phyloP scores from a whole-genome alignment of 768 basidiomycete species.

The Naganishia kalamii region DNA sequence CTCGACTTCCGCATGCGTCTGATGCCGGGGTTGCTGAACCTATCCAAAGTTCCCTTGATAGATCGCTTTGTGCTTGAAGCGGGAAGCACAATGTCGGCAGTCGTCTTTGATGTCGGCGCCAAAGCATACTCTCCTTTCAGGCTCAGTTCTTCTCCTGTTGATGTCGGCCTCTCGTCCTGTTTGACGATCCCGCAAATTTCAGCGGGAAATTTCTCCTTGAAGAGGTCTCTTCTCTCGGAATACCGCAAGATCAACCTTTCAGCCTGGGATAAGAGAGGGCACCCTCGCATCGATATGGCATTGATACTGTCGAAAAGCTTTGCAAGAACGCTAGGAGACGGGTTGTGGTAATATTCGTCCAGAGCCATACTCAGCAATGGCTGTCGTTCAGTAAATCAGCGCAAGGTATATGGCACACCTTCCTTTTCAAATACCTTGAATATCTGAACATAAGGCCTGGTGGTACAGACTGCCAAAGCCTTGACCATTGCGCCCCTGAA shows the following conservation, averaged over 20 bases:
- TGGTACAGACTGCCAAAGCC: conserved; percentile 87
- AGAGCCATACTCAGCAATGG: conserved; percentile 87
- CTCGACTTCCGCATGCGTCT: conserved; percentile 21
- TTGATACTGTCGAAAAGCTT: conserved; percentile 90
- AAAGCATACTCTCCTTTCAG: neutral
- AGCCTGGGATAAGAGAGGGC: conserved; percentile 67
- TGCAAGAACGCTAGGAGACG: conserved; percentile 81
- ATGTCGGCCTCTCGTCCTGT: neutral
- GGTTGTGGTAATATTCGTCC: conserved; percentile 85
- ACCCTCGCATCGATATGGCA: conserved; percentile 73
- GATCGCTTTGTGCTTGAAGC: conserved; percentile 7
- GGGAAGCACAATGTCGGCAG: neutral
- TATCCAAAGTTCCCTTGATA: conserved; percentile 12
- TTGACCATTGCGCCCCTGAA: conserved; percentile 84
- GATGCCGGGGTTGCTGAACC: neutral
- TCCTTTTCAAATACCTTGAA: conserved; percentile 63
- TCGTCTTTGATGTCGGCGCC: neutral
- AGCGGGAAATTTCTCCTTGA: conserved; percentile 67
- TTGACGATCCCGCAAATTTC: neutral
- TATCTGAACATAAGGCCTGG: conserved; percentile 89
- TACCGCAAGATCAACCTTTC: conserved; percentile 86
- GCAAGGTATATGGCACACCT: neutral
- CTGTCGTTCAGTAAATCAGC: conserved; percentile 49
- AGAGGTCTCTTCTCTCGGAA: conserved; percentile 85
- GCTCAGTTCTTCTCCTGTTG: neutral